Percentiles rank a stretch among this genome's conserved stretches.
Conservation (phyloP, 495 filamentous ascomycete species). For the Apodospora peruviana region DNA sequence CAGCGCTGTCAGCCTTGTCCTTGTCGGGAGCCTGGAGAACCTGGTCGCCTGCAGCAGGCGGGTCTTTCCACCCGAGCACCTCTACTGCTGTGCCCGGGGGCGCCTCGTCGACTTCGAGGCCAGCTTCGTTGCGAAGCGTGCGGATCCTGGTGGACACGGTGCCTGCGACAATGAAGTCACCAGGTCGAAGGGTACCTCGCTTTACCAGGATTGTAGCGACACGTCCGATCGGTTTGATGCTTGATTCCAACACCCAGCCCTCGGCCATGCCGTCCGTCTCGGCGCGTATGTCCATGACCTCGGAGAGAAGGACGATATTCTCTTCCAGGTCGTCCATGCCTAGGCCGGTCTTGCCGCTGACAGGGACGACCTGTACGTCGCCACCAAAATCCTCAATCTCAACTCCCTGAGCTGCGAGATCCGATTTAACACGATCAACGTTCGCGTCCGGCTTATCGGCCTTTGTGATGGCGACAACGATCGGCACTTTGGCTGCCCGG, state of each 20-base stretch:
- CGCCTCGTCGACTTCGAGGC: slow-evolving; percentile 63
- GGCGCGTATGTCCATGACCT: slow-evolving; percentile 85
- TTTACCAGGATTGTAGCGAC: slow-evolving; percentile 86
- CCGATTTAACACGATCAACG: slow-evolving; percentile 76
- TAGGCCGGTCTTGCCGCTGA: slow-evolving; percentile 89
- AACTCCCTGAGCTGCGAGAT: slow-evolving; percentile 77
- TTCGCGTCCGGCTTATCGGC: slow-evolving; percentile 81
- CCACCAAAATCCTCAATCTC: slow-evolving; percentile 95
- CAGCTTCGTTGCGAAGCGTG: slow-evolving; percentile 78
- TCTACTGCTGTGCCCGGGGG: slow-evolving; percentile 86
- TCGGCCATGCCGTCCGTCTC: slow-evolving; percentile 72
- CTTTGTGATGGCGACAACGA: slow-evolving; percentile 98
- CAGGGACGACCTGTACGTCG: slow-evolving; percentile 83
- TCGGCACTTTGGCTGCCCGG: slow-evolving; percentile 80
- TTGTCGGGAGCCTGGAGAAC: slow-evolving; percentile 78
- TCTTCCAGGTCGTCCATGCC: slow-evolving; percentile 94
- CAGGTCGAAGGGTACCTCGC: slow-evolving; percentile 73
- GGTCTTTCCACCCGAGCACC: slow-evolving; percentile 89
- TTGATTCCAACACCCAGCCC: slow-evolving; percentile 93
- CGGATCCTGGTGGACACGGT: slow-evolving; percentile 78
- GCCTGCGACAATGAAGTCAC: slow-evolving; percentile 85
- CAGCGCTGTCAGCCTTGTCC: slow-evolving; percentile 71
- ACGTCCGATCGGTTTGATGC: slow-evolving; percentile 78
- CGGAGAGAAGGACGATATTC: slow-evolving; percentile 72
- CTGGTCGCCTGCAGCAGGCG: slow-evolving; percentile 82